phyloP scores from a whole-genome alignment of 768 basidiomycete species.

The Galerina marginata region DNA sequence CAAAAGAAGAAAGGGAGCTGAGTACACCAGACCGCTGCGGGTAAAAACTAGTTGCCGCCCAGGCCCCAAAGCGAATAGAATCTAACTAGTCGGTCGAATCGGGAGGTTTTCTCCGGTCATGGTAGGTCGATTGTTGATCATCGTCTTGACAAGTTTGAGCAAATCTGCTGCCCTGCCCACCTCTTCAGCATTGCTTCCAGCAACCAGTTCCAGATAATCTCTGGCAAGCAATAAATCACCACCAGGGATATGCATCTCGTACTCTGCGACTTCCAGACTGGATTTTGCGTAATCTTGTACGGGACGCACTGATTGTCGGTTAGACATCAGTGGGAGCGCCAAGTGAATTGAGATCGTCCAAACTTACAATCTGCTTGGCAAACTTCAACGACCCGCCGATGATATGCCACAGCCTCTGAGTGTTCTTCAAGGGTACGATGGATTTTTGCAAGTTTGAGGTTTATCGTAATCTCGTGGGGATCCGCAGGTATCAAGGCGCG shows the following conservation, averaged over 20 bases:
- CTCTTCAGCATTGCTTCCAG: conserved; percentile 82
- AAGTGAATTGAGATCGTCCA: conserved; percentile 19
- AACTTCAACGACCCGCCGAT: conserved; percentile 79
- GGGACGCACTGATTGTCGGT: conserved; percentile 55
- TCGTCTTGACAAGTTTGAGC: conserved; percentile 59
- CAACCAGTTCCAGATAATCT: conserved; percentile 75
- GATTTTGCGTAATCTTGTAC: conserved; percentile 84
- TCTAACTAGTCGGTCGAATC: background rate
- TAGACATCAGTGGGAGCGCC: conserved; percentile 27
- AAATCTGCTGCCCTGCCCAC: conserved; percentile 75
- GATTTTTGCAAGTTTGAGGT: conserved; percentile 75
- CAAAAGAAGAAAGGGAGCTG: background rate
- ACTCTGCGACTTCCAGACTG: conserved; percentile 83
- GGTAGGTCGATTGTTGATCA: conserved; percentile 33
- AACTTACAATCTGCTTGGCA: conserved; percentile 65
- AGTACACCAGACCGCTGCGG: background rate
- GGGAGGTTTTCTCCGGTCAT: background rate
- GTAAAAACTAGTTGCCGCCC: background rate
- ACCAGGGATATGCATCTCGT: conserved; percentile 66
- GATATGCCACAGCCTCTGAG: conserved; percentile 75
- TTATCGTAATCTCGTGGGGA: conserved; percentile 74
- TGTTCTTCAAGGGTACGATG: conserved; percentile 70
- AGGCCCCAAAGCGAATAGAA: too few species aligned
- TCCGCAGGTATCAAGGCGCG: conserved; percentile 86
- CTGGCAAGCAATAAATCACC: conserved; percentile 74